These are phyloP conservation scores for Multifurca ochricompacta DNA, from an alignment of 768 basidiomycete genomes.

Conservation along the genomic window DNA sequence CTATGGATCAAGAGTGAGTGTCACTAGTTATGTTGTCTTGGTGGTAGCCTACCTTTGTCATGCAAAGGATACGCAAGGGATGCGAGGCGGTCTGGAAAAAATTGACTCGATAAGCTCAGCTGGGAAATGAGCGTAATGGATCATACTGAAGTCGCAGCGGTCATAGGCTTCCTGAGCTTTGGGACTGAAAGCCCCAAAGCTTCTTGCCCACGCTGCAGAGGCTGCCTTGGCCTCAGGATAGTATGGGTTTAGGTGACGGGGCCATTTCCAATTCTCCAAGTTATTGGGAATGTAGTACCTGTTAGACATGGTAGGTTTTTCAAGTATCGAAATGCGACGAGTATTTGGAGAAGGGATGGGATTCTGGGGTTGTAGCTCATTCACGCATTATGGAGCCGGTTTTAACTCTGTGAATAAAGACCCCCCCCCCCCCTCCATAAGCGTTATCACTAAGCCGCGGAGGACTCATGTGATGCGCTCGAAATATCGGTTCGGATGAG, in stretches of 20 bases:
- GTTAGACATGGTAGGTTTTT: constrained; percentile 5
- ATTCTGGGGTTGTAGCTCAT: not conserved
- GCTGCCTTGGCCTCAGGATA: constrained; percentile 21
- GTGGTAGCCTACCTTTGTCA: constrained; percentile 12
- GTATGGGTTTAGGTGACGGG: constrained; percentile 22
- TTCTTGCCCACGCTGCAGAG: constrained; percentile 21
- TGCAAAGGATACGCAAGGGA: constrained; percentile 24
- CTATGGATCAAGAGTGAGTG: constrained; percentile 1
- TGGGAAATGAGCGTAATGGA: not conserved
- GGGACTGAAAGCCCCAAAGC: constrained; percentile 22
- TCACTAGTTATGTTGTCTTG: not conserved
- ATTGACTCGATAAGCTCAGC: not conserved
- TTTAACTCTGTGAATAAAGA: not conserved
- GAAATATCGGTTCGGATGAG: constrained; percentile 1
- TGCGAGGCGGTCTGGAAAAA: constrained; percentile 20
- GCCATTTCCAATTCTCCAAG: constrained; percentile 23
- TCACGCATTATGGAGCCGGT: not conserved
- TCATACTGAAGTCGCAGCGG: constrained; percentile 24
- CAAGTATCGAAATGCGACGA: not conserved
- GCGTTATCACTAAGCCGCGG: not conserved
- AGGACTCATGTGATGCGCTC: not conserved
- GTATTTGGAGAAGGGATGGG: not conserved
- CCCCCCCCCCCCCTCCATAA: not conserved
- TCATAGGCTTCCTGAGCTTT: constrained; percentile 23
- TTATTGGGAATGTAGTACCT: constrained; percentile 16